A percentile compares a stretch with the other conserved stretches of the same genome.
Conservation (phyloP, 176 grass and related monocot genomes). For the Eleusine indica region DNA sequence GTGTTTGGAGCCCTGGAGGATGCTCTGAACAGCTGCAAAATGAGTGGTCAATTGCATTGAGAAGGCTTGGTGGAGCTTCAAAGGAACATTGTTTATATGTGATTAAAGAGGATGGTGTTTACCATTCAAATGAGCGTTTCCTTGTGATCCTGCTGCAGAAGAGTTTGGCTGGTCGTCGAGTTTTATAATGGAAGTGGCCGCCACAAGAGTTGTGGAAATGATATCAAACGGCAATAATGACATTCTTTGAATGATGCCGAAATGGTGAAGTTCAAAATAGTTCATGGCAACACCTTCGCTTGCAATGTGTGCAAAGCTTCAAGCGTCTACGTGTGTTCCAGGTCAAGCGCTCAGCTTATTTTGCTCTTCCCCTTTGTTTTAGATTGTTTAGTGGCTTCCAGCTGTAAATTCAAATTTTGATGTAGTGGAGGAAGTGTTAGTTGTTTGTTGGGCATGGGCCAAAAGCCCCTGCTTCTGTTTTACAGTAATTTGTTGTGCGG, state of each 20-base stretch:
- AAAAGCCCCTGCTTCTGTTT: constrained; percentile 12
- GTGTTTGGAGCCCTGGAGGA: neutral
- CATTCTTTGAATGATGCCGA: neutral
- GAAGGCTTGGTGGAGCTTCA: neutral
- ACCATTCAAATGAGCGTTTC: too few relatives aligned
- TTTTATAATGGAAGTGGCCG: neutral
- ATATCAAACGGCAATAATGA: neutral
- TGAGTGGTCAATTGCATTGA: neutral
- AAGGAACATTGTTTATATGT: neutral
- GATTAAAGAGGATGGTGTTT: too few relatives aligned
- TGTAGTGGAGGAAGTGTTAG: constrained; percentile 46
- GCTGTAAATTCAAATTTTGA: constrained; percentile 63
- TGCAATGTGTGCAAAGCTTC: constrained; percentile 9
- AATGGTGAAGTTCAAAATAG: constrained; percentile 29
- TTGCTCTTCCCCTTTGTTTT: neutral
- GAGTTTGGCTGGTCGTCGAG: neutral
- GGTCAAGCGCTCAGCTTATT: constrained; percentile 7
- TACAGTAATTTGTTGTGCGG: neutral
- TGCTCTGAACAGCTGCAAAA: neutral
- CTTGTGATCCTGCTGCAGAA: neutral
- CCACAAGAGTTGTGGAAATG: neutral
- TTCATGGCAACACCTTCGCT: neutral
- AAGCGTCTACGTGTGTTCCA: neutral
- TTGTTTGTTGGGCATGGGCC: constrained; percentile 27
- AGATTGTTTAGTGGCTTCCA: constrained; percentile 41